Evolutionary conservation across 208 protist species (phyloP), one percentile per base, ranked within the genome.

Genomic region (Blastocrithidia nonstop): DNA sequence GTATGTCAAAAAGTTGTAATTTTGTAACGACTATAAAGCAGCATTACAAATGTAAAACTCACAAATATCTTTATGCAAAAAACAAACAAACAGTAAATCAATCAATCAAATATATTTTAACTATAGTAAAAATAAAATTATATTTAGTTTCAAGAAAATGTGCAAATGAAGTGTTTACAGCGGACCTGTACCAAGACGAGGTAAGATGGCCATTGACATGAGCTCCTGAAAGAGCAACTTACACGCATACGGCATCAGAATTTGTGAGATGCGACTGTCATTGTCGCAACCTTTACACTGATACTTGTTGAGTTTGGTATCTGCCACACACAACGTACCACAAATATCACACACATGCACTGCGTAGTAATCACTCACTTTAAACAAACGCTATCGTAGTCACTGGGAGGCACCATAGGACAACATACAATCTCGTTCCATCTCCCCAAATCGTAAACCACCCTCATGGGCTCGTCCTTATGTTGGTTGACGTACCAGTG

Each of bases 141-240:
- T 25, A 44, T 44, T 9, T 35, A 35, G 11, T 11, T n/a, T 35
- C 11, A n/a, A 15, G 29, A 11, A n/a, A 11, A 16, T 22, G 28
- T 6, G 25, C 24, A 4, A 3, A 59, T 26, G 49, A 6, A n/a
- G 29, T 1, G 2, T 1, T 42, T 54, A 78, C 31, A 78, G 43
- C 8, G 60, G 58, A 11, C 63, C 68, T 15, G 57, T 76, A 3
- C 57, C 47, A 15, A 69, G 35, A 11, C 61, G 52, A 6, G 61
- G 58, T 11, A 69, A 49, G 31, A 99, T 96, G 41, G 95, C 95
- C 97, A 99, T 99, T 8, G 86, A 83, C 66, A 96, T 81, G 9
- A 99, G 69, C 68, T 99, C 98, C 63, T 99, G 97, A 71, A 99
- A 97, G 13, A 99, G 73, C 7, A 99, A 84, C 75, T 99, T 99